Evolutionary conservation across 495 filamentous ascomycete species (phyloP), one percentile per base, ranked within the genome.

Genomic region (Mytilinidion resinicola): DNA sequence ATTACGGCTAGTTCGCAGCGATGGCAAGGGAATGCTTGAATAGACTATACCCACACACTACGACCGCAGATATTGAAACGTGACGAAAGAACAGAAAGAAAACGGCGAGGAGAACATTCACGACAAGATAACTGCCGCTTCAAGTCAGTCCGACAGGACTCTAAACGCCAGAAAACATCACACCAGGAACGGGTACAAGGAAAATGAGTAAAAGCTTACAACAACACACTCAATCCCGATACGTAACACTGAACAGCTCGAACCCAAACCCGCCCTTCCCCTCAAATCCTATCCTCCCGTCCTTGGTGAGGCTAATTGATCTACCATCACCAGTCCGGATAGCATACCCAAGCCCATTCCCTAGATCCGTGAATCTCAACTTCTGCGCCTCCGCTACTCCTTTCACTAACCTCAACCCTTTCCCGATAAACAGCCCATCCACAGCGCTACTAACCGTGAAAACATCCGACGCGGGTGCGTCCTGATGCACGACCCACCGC

Each of bases 401-500:
- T 20, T 55, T 54, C 4, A 61, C 55, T 33, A 79, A 52, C 4
- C 17, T 41, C 0, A 68, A 71, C 8, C 60, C 34, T 6, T 58
- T 17, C 0, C 73, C 70, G 9, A 80, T 50, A 69, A 71, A 79
- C 52, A 65, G 67, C 6, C 74, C 75, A 66, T 82, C 77, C 25
- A 75, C 56, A 4, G 77, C 76, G 55, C 76, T 80, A 39, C 71
- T 75, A 46, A 80, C 69, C n/a, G 68, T 72, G 66, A 80, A 80
- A 10, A 69, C 64, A 50, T 70, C 73, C 15, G 75, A 74, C 33
- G 73, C 73, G 35, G 69, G 63, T 1, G 61, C 59, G 20, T 65
- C 67, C 55, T 74, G 74, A 57, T 80, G 78, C 9, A 79, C 69
- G 1, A 82, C 70, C 77, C 78, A 82, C 39, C 79, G 72, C 60